phyloP scores from a whole-genome alignment of 2,329 filamentous ascomycete genomes.

The Alternaria rosae region DNA sequence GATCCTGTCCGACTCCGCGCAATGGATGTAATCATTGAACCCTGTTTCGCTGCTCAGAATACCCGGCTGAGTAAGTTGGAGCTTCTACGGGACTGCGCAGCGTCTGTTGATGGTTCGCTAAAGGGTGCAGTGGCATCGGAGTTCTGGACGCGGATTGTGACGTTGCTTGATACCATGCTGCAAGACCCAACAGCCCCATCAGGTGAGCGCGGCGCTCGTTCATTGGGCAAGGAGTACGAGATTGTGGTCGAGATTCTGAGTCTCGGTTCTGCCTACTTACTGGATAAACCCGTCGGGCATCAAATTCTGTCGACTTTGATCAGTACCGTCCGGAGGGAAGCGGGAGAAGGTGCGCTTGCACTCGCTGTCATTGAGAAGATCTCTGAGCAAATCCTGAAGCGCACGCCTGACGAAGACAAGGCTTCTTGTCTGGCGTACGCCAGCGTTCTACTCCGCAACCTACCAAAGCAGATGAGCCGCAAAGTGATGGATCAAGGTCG shows the following conservation, averaged over 20 bases:
- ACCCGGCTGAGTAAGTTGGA: constrained; percentile 48
- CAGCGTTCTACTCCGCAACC: constrained; percentile 46
- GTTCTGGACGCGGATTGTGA: constrained; percentile 41
- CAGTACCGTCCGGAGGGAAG: constrained; percentile 64
- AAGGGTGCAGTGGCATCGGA: constrained; percentile 28
- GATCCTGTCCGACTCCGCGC: constrained; percentile 48
- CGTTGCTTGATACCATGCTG: constrained; percentile 32
- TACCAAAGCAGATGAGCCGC: constrained; percentile 54
- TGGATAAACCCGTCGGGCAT: constrained; percentile 24
- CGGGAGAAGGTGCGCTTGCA: constrained; percentile 71
- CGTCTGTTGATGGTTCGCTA: constrained; percentile 27
- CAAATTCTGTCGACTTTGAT: constrained; percentile 65
- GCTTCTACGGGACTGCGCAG: constrained; percentile 48
- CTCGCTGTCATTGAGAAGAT: constrained; percentile 75
- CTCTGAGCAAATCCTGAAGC: constrained; percentile 54
- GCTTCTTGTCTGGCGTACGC: constrained; percentile 34
- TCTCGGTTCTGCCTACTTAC: constrained; percentile 59
- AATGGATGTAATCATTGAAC: constrained; percentile 62
- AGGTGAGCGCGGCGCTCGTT: constrained; percentile 37
- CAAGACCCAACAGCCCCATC: constrained; percentile 29
- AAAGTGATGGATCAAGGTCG: constrained; percentile 67
- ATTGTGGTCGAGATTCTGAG: constrained; percentile 72
- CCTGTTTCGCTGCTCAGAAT: constrained; percentile 61
- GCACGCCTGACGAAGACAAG: constrained; percentile 27
- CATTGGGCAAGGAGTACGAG: constrained; percentile 73